Base-by-base conservation (phyloP, 345 rosid species). In the Arabis hirsuta region DNA sequence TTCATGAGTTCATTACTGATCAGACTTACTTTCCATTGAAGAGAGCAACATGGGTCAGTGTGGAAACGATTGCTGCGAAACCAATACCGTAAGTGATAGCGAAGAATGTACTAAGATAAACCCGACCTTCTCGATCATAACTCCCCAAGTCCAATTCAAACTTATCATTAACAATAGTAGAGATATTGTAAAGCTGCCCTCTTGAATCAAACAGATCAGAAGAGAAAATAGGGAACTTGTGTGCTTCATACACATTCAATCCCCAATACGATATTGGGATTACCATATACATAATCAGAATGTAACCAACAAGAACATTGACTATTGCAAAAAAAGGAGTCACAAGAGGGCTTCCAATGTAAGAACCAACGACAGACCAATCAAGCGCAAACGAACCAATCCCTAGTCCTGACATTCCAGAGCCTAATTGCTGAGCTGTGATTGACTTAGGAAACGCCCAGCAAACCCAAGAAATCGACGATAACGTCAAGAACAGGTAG, bases 321-420 rank as follows among this genome's bases (percentile, higher is more conserved):
- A 68, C 83, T 13, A 79, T 71, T 3, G 84, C 84, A 8, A 87
- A 87, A 55, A 84, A 80, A 1, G 91, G 88, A 54, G 85, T 78
- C 73, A 84, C 84, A 2, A 84, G 84, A 12, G 88, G 91, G 65
- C 88, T 87, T 79, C 84, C 83, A 31, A 83, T 79, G 76, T 61
- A 87, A 2, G 86, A 80, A 60, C 88, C 81, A 22, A 84, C 75
- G 45, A 77, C 84, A 22, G 88, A 81, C 87, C 88, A 84, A 73
- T 84, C 86, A 46, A 84, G 55, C 1, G 82, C 84, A 39, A 84
- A 78, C 0, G 88, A 63, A 20, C 91, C 91, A 16, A 84, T 0
- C 1, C 88, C 91, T 5, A 87, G 84, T 29, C 88, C 88, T 1
- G 38, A 51, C 88, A 84, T 83, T 5, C 88, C 87, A 26, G 91